These are phyloP conservation scores for Alternaria infectoria DNA, from an alignment of 2,329 filamentous ascomycete species.

Conservation along the genomic window DNA sequence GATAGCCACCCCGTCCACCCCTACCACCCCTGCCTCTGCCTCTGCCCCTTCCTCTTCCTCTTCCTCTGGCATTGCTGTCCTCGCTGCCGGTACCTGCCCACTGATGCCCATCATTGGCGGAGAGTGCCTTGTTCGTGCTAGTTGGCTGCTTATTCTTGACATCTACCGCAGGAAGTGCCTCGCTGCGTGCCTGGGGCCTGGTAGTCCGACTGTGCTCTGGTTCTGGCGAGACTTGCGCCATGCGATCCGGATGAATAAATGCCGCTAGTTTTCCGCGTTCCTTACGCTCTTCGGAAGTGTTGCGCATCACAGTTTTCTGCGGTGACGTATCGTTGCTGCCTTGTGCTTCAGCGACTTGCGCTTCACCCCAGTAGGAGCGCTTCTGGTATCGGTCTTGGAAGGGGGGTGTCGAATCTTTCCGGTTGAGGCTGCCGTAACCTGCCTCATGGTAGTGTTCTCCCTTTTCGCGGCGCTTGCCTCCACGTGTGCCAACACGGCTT, in stretches of 20 bases:
- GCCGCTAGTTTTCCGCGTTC: not conserved
- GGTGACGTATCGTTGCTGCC: not conserved
- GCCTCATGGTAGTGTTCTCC: not conserved
- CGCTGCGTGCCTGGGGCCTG: not conserved
- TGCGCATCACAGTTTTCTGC: not conserved
- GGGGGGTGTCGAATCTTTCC: not conserved
- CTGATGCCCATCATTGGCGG: slow-evolving; percentile 1
- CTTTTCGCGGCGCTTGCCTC: not conserved
- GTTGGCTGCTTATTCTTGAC: not conserved
- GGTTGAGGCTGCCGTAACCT: not conserved
- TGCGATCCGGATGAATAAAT: not conserved
- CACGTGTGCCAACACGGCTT: not conserved
- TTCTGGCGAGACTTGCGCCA: not conserved
- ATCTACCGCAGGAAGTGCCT: not conserved
- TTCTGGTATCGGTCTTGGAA: not conserved
- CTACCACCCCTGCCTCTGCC: not conserved
- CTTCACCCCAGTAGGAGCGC: not conserved
- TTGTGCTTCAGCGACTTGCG: not conserved
- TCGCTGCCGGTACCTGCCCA: not conserved
- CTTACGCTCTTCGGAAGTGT: not conserved
- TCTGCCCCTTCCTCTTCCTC: not conserved
- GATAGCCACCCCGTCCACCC: not conserved
- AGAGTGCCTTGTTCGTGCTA: not conserved
- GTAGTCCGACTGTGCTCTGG: not conserved
- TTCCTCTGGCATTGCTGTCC: not conserved